Percentiles rank a stretch among this genome's conserved stretches.
Evolutionary conservation across 1,139 yeast genomes (phyloP).

Genomic region (Scheffersomyces quercinus): DNA sequence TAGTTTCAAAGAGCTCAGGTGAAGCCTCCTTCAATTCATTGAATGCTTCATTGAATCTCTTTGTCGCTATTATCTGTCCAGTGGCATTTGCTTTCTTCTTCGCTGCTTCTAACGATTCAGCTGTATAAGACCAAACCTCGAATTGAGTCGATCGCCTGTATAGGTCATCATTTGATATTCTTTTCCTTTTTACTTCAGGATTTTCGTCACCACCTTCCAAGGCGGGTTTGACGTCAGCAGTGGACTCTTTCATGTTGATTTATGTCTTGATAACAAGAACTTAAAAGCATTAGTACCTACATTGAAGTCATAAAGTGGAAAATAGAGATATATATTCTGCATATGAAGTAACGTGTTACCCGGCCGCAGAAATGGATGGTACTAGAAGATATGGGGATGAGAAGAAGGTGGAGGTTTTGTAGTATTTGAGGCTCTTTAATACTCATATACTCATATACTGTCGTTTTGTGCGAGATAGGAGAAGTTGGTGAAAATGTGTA

Average conservation of each 20-base stretch:
- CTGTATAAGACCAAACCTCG: conserved; percentile 79
- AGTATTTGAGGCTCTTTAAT: too few relatives aligned
- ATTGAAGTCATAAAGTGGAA: too few relatives aligned
- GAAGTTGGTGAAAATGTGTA: too few relatives aligned
- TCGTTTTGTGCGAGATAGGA: too few relatives aligned
- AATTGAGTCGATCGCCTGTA: conserved; percentile 87
- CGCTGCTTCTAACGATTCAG: conserved; percentile 49
- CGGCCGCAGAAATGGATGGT: too few relatives aligned
- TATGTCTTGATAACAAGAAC: too few relatives aligned
- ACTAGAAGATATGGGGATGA: too few relatives aligned
- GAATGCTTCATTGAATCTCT: conserved; percentile 29
- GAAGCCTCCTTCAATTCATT: conserved; percentile 30
- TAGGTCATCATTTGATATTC: conserved; percentile 67
- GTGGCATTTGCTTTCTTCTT: conserved; percentile 49
- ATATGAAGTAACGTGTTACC: too few relatives aligned
- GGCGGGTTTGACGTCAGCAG: not conserved
- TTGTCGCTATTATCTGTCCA: conserved; percentile 48
- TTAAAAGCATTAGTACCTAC: too few relatives aligned
- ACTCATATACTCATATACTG: too few relatives aligned
- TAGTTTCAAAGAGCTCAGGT: conserved; percentile 29
- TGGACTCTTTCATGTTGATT: conserved; percentile 3
- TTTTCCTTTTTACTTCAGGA: conserved; percentile 1
- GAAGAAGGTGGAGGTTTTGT: too few relatives aligned
- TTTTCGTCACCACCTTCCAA: not conserved
- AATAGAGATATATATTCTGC: too few relatives aligned